Evolutionary conservation across 2,329 filamentous ascomycete genomes (phyloP).

Genomic region (Byssothecium circinans): DNA sequence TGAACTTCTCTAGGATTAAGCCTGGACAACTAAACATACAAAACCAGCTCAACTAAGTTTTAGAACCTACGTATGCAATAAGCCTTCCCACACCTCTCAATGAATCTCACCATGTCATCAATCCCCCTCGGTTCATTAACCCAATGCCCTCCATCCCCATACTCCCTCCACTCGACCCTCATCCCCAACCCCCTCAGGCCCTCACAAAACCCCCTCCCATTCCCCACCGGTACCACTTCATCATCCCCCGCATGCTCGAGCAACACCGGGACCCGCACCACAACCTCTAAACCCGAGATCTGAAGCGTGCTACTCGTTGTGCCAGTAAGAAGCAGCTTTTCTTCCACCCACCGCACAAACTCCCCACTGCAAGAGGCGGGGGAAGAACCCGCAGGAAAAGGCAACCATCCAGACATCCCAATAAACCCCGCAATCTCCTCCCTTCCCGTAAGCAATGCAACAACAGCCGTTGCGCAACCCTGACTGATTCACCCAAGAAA

Average conservation of each 20-base stretch:
- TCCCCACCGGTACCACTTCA: slow-evolving; percentile 43
- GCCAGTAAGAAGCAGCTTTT: neutral
- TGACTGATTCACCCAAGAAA: slow-evolving; percentile 29
- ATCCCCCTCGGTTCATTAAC: slow-evolving; percentile 53
- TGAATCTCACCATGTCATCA: slow-evolving; percentile 46
- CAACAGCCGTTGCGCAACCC: slow-evolving; percentile 24
- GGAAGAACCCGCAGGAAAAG: slow-evolving; percentile 15
- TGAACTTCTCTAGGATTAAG: too few relatives aligned
- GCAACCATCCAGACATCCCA: slow-evolving; percentile 27
- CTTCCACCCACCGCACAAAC: too few relatives aligned
- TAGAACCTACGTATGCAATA: too few relatives aligned
- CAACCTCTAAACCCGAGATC: too few relatives aligned
- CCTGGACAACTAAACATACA: too few relatives aligned
- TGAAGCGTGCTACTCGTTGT: neutral
- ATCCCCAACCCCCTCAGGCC: slow-evolving; percentile 43
- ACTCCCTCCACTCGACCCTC: slow-evolving; percentile 44
- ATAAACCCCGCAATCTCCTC: slow-evolving; percentile 18
- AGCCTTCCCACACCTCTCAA: too few relatives aligned
- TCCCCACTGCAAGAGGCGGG: too few relatives aligned
- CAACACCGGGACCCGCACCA: slow-evolving; percentile 45
- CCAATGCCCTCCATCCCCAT: slow-evolving; percentile 49
- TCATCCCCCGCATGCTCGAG: slow-evolving; percentile 49
- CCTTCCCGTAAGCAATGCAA: slow-evolving; percentile 7
- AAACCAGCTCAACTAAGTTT: too few relatives aligned
- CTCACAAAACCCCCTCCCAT: slow-evolving; percentile 39